Evolutionary conservation across 345 rosid species (phyloP).

Genomic region (Euclidium syriacum): DNA sequence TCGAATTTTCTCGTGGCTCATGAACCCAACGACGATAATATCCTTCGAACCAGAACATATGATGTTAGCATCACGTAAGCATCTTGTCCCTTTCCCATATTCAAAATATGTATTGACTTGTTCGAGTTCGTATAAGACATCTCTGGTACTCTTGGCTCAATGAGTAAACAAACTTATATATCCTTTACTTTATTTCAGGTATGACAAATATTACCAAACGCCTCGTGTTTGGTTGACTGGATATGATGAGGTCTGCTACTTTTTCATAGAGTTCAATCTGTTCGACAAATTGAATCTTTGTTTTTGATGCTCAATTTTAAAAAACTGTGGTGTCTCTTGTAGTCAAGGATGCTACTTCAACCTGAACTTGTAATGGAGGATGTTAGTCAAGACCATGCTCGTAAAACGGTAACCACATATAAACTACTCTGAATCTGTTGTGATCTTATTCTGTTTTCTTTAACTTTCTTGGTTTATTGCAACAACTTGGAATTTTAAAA

Average conservation of each 20-base stretch:
- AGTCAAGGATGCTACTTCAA: conserved; percentile 85
- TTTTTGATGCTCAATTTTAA: not conserved
- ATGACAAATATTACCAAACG: conserved; percentile 88
- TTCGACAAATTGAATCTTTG: not conserved
- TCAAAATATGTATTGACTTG: not conserved
- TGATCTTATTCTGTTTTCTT: not conserved
- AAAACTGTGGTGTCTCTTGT: conserved; percentile 21
- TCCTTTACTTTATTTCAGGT: conserved; percentile 39
- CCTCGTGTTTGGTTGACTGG: conserved; percentile 97
- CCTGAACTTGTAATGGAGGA: conserved; percentile 90
- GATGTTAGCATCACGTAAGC: conserved; percentile 94
- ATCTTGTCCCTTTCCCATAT: not conserved
- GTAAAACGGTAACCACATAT: conserved; percentile 52
- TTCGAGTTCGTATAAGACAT: not conserved
- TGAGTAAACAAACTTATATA: not conserved
- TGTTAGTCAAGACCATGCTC: conserved; percentile 95
- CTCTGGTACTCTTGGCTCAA: not conserved
- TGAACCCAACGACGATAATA: conserved; percentile 87
- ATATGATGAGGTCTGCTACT: conserved; percentile 67
- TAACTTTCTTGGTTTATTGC: not conserved
- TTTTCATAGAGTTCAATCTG: not conserved
- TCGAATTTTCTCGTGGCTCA: conserved; percentile 70
- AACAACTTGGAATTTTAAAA: not conserved
- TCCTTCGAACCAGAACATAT: conserved; percentile 89
- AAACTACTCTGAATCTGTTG: not conserved